phyloP scores from a whole-genome alignment of 345 rosid species.

The Populus ilicifolia region DNA sequence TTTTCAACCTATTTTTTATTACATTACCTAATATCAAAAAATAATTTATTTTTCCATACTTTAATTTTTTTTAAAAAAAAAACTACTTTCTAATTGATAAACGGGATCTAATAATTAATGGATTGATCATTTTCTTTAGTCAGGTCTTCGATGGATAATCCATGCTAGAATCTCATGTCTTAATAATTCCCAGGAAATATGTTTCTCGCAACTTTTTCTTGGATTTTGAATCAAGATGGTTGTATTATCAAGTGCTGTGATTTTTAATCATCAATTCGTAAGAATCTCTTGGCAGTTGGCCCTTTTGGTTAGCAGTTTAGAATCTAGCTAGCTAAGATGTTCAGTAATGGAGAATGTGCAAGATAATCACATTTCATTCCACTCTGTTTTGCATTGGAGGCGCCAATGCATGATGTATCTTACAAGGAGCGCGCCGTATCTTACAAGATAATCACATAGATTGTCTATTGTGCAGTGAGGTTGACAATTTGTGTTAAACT shows the following conservation, averaged over 20 bases:
- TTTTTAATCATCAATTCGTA: no score
- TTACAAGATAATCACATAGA: neutral
- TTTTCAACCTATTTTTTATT: no score
- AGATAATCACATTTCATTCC: neutral
- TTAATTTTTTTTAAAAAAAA: no score
- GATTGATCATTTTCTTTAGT: neutral
- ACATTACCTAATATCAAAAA: no score
- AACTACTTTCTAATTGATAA: no score
- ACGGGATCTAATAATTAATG: neutral
- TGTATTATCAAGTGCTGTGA: neutral
- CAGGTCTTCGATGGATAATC: neutral
- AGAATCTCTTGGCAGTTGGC: no score
- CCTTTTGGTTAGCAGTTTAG: neutral
- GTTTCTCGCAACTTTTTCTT: neutral
- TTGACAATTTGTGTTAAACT: neutral
- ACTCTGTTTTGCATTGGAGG: neutral
- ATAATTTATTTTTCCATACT: no score
- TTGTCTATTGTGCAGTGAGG: neutral
- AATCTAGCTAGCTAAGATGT: neutral
- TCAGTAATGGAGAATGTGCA: neutral
- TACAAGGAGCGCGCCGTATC: neutral
- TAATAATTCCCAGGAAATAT: neutral
- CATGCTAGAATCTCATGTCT: no score
- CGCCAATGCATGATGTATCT: no score
- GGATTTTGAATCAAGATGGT: neutral